Percentiles rank a stretch among this genome's conserved stretches.
Conservation (phyloP, 768 basidiomycete genomes). For the Epithele typhae region DNA sequence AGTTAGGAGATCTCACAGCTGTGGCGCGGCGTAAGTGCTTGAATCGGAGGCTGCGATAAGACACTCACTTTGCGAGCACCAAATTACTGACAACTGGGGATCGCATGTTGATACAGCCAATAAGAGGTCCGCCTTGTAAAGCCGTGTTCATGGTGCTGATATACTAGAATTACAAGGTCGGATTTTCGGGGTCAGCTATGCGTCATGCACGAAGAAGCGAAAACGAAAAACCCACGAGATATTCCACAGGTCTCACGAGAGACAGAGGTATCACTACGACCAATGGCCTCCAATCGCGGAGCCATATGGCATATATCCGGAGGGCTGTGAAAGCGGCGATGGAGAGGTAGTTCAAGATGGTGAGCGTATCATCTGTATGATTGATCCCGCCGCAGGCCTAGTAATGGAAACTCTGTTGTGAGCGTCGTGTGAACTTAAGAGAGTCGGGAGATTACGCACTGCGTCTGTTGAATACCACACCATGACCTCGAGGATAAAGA, state of each 20-base stretch:
- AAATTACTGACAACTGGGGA: not conserved
- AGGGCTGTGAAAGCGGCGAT: conserved; percentile 8
- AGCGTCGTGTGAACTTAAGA: too few relatives aligned
- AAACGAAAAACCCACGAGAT: conserved; percentile 7
- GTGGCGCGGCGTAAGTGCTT: too few relatives aligned
- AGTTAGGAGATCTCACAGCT: too few relatives aligned
- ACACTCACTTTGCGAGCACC: not conserved
- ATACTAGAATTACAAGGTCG: too few relatives aligned
- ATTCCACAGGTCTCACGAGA: conserved; percentile 2
- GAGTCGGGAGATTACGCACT: not conserved
- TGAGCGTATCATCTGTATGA: not conserved
- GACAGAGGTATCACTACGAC: conserved; percentile 6
- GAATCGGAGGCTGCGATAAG: not conserved
- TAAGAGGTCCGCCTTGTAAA: conserved; percentile 9
- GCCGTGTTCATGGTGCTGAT: too few relatives aligned
- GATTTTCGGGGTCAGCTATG: too few relatives aligned
- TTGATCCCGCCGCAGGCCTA: too few relatives aligned
- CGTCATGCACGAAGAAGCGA: too few relatives aligned
- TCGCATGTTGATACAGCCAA: conserved; percentile 8
- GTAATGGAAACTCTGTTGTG: too few relatives aligned
- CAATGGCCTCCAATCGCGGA: conserved; percentile 13
- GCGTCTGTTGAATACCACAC: conserved; percentile 2
- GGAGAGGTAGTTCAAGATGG: not conserved
- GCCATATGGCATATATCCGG: conserved; percentile 15
- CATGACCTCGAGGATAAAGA: conserved; percentile 5